phyloP scores from a whole-genome alignment of 139 green algal genomes.

The Picochlorum sp. region DNA sequence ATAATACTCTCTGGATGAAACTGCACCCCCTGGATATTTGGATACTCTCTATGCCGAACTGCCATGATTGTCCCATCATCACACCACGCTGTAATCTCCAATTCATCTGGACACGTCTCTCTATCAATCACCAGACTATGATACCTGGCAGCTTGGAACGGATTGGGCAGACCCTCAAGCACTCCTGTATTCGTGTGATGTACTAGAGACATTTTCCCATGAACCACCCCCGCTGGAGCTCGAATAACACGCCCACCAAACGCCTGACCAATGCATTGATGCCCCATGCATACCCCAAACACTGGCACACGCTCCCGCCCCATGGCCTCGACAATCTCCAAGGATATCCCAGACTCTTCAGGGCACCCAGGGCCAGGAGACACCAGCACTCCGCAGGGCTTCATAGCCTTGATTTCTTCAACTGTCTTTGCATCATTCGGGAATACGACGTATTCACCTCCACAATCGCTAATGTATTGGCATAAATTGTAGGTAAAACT shows the following conservation, averaged over 20 bases:
- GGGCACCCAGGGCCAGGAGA: slow-evolving; percentile 87
- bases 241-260: slow-evolving; percentile 71
- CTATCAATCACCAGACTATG: slow-evolving; percentile 91
- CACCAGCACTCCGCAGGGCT: slow-evolving; percentile 83
- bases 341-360: slow-evolving; percentile 87
- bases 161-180: slow-evolving; percentile 62
- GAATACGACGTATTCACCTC: slow-evolving; percentile 79
- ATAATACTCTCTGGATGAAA: slow-evolving; percentile 98
- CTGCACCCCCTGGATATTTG: slow-evolving; percentile 83
- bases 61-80: slow-evolving; percentile 98
- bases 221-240: slow-evolving; percentile 88
- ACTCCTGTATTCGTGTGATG: slow-evolving; percentile 73
- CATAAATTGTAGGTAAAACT: slow-evolving; percentile 97
- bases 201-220: slow-evolving; percentile 91
- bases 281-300: slow-evolving; percentile 99
- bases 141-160: slow-evolving; percentile 81
- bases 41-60: slow-evolving; percentile 73
- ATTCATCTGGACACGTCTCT: slow-evolving; percentile 73
- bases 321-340: slow-evolving; percentile 76
- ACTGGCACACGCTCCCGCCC: slow-evolving; percentile 70
- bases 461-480: slow-evolving; percentile 91
- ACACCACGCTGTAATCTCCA: slow-evolving; percentile 95
- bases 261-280: slow-evolving; percentile 96
- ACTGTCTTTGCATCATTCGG: slow-evolving; percentile 96
- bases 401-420: slow-evolving; percentile 72